These are phyloP conservation scores for Immersiella caudata DNA, from an alignment of 495 filamentous ascomycete genomes.

Conservation along the genomic window DNA sequence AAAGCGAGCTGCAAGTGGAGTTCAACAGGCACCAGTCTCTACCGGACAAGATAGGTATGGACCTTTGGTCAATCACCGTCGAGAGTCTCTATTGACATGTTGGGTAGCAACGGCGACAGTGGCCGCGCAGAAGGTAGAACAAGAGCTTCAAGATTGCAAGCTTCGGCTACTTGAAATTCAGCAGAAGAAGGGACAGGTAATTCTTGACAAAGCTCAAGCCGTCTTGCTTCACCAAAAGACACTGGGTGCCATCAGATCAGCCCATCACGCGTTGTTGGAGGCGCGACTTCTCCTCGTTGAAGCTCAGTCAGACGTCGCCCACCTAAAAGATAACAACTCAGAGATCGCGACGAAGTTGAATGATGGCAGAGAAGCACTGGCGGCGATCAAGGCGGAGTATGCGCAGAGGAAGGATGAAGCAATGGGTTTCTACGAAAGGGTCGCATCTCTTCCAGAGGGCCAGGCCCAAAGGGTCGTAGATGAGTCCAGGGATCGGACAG, in stretches of 20 bases:
- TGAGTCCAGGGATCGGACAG: slow-evolving; percentile 36
- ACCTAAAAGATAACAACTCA: slow-evolving; percentile 62
- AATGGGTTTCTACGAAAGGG: background rate
- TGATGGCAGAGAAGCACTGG: slow-evolving; percentile 33
- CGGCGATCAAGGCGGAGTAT: slow-evolving; percentile 23
- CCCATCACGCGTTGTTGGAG: slow-evolving; percentile 67
- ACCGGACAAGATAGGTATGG: slow-evolving; percentile 68
- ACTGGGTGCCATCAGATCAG: slow-evolving; percentile 59
- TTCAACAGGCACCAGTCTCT: slow-evolving; percentile 63
- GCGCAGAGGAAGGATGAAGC: slow-evolving; percentile 30
- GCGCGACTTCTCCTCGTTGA: slow-evolving; percentile 72
- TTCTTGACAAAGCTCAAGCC: slow-evolving; percentile 63
- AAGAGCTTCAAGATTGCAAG: slow-evolving; percentile 39
- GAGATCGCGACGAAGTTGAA: slow-evolving; percentile 60
- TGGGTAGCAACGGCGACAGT: slow-evolving; percentile 56
- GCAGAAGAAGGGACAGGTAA: slow-evolving; percentile 55
- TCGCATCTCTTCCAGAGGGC: slow-evolving; percentile 2
- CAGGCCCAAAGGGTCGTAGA: slow-evolving; percentile 36
- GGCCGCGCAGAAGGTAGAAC: slow-evolving; percentile 47
- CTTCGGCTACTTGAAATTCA: slow-evolving; percentile 34
- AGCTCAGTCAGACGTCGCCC: slow-evolving; percentile 73
- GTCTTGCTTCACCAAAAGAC: slow-evolving; percentile 62
- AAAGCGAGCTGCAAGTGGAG: slow-evolving; percentile 62
- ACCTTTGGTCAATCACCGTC: background rate
- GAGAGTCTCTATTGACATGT: slow-evolving; percentile 28